These are phyloP conservation scores for Paraurostyla sp. DNA, from an alignment of 73 alveolate species.

Conservation along the genomic window DNA sequence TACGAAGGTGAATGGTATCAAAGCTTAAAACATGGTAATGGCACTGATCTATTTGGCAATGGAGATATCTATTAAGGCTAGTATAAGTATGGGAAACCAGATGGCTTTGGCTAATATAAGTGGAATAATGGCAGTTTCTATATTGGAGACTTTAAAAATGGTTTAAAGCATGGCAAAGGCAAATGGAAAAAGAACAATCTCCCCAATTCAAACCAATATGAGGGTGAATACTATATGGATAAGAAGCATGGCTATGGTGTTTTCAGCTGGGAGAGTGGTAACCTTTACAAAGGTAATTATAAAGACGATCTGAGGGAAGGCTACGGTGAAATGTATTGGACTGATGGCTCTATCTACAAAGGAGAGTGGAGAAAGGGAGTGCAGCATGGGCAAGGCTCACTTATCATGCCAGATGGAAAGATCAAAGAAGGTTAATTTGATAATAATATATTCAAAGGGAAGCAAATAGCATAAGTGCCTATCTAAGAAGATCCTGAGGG, in stretches of 20 bases:
- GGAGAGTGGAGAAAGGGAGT: slow-evolving; percentile 68
- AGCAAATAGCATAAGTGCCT: not conserved
- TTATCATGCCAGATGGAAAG: slow-evolving; percentile 54
- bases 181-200: slow-evolving; percentile 68
- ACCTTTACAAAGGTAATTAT: slow-evolving; percentile 35
- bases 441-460: not conserved
- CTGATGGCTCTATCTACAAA: slow-evolving; percentile 41
- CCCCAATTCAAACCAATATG: slow-evolving; percentile 55
- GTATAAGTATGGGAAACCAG: slow-evolving; percentile 77
- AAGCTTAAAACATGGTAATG: slow-evolving; percentile 76
- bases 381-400: slow-evolving; percentile 68
- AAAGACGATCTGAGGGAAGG: slow-evolving; percentile 50
- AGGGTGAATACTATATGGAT: slow-evolving; percentile 77
- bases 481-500: not conserved
- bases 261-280: slow-evolving; percentile 47
- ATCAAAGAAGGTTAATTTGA: slow-evolving; percentile 56
- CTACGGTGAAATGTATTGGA: slow-evolving; percentile 62
- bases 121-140: slow-evolving; percentile 64
- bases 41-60: slow-evolving; percentile 77
- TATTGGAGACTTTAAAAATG: slow-evolving; percentile 74
- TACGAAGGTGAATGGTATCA: slow-evolving; percentile 77
- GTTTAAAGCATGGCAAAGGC: slow-evolving; percentile 82
- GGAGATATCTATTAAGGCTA: slow-evolving; percentile 80
- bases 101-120: slow-evolving; percentile 66
- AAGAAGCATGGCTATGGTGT: slow-evolving; percentile 57